Base-by-base conservation (phyloP, 306 rosid genomes). In the Quercus wislizeni region DNA sequence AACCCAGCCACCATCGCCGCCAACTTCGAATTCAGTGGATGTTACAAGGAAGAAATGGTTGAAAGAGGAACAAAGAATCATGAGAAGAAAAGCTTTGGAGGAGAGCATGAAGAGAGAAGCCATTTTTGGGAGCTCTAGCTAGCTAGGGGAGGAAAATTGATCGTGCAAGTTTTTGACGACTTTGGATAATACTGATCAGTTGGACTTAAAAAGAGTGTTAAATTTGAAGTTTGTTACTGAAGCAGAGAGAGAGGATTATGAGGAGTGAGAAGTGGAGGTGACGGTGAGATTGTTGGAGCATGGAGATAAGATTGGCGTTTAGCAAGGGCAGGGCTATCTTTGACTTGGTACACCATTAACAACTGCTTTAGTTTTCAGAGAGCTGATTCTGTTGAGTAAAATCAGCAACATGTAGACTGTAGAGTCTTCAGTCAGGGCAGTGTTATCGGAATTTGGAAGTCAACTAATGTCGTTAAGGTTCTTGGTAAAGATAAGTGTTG, bases 1-100 rank as follows among this genome's bases (percentile, higher is more conserved):
- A 62, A 67, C 72, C 99, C 99, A 92, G 35, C 94, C 97, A 76
- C 30, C 54, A 0, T 58, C 25, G 9, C 82, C 96, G 1, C 94
- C 97, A 64, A 94, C 97, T 74, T 85, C 76, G 70, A 89, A 91
- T 38, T 91, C 85, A n/a, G 74, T 55, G 31, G 86, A 74, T 52
- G 68, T 86, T 10, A 80, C 86, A 52, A 68, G 10, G 49, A 70
- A 77, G 79, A 69, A 33, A 0, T 82, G 82, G 71, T 58, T 74
- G 51, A 10, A 78, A 75, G 56, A 76, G 0, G 83, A 38, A 68
- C 51, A 68, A 63, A 89, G 76, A 64, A 89, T 15, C 13, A 83
- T 57, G 76, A 81, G 83, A 25, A 84, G 68, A 20, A 82, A 19
- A 28, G 75, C 7, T 73, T 79, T 75, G 84, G 18, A 67, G 64